phyloP scores from a whole-genome alignment of 2,329 filamentous ascomycete species.

The Pestalotiopsis sp. region DNA sequence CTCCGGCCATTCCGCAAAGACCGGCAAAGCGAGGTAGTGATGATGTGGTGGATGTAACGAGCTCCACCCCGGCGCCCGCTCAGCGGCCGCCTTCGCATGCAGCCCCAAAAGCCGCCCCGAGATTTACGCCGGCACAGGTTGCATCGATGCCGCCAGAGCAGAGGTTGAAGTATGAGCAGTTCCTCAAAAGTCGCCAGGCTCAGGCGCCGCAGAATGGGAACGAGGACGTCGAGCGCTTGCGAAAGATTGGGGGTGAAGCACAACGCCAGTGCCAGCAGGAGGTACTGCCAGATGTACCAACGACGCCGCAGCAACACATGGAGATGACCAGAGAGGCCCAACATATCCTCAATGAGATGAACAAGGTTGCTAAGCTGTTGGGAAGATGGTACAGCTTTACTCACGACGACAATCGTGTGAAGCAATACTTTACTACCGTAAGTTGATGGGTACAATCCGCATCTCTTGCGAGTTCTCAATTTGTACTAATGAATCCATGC shows the following conservation, averaged over 20 bases:
- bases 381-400: constrained; percentile 52
- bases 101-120: constrained; percentile 25
- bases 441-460: constrained; percentile 28
- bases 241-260: constrained; percentile 34
- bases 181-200: constrained; percentile 30
- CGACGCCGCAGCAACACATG: constrained; percentile 46
- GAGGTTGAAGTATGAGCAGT: constrained; percentile 45
- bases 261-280: constrained; percentile 41
- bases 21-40: constrained; percentile 54
- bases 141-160: constrained; percentile 48
- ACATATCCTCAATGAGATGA: constrained; percentile 44
- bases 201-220: constrained; percentile 21
- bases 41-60: constrained; percentile 37
- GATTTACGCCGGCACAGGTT: constrained; percentile 40
- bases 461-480: not conserved
- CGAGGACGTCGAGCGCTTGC: constrained; percentile 42
- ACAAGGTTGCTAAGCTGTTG: constrained; percentile 47
- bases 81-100: constrained; percentile 35
- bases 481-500: constrained; percentile 33
- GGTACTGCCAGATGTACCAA: constrained; percentile 46
- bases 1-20: constrained; percentile 43
- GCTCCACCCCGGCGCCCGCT: constrained; percentile 21
- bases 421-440: constrained; percentile 57
- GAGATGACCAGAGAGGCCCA: constrained; percentile 49
- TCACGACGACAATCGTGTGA: constrained; percentile 52